These are phyloP conservation scores for Spongospora subterranea DNA, from an alignment of 208 protist genomes.

Conservation along the genomic window DNA sequence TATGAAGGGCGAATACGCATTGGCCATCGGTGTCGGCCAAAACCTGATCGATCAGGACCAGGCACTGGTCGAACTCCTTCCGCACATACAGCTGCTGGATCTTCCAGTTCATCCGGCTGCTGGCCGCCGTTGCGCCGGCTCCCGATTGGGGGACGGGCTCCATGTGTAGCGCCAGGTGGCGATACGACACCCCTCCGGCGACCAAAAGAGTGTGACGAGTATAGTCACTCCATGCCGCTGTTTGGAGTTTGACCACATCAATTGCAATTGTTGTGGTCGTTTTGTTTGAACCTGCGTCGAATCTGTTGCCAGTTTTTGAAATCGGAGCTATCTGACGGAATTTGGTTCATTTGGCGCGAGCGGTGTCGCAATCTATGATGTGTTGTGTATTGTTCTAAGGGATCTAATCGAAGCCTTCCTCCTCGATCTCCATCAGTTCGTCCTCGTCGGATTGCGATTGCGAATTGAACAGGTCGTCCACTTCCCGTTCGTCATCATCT, in stretches of 20 bases:
- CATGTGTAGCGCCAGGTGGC: not conserved
- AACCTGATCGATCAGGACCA: constrained; percentile 84
- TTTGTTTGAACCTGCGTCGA: not conserved
- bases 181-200: not conserved
- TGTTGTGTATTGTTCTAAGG: no score
- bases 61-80: constrained; percentile 85
- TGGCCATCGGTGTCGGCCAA: constrained; percentile 68
- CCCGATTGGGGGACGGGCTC: not conserved
- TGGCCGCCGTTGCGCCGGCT: no score
- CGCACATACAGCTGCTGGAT: constrained; percentile 89
- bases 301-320: no score
- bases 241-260: not conserved
- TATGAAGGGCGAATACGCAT: constrained; percentile 75
- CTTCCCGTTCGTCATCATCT: no score
- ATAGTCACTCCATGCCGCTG: not conserved
- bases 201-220: not conserved
- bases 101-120: constrained; percentile 81
- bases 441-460: no score
- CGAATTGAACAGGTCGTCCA: no score
- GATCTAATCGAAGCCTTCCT: no score
- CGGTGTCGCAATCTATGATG: no score
- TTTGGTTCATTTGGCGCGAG: no score
- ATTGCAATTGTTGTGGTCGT: not conserved
- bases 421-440: no score
- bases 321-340: no score